Percentiles rank a stretch among this genome's conserved stretches.
Conservation (phyloP, 2,329 filamentous ascomycete species). For the Macroventuria anomochaeta region DNA sequence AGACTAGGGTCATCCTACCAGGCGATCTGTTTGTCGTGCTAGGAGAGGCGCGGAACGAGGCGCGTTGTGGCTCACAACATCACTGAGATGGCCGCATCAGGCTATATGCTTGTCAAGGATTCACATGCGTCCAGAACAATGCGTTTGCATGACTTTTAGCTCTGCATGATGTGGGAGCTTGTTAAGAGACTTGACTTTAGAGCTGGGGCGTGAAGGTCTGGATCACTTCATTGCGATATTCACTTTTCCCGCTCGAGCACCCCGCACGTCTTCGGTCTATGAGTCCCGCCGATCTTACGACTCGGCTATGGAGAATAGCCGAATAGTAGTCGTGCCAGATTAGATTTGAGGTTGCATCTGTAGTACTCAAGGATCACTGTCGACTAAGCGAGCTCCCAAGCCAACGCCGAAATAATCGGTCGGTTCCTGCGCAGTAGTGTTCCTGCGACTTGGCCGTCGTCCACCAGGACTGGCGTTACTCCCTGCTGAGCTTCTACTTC, state of each 20-base stretch:
- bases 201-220: neutral
- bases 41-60: neutral
- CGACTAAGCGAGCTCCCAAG: slow-evolving; percentile 11
- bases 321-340: neutral
- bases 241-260: neutral
- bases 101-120: neutral
- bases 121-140: neutral
- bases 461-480: slow-evolving; percentile 27
- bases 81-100: neutral
- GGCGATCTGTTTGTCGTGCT: neutral
- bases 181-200: neutral
- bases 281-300: neutral
- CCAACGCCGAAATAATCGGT: slow-evolving; percentile 35
- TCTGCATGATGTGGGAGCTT: neutral
- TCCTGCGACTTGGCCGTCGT: slow-evolving; percentile 22
- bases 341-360: neutral
- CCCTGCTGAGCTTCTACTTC: slow-evolving; percentile 21
- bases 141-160: neutral
- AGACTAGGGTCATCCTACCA: neutral
- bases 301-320: neutral
- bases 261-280: neutral
- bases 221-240: neutral
- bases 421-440: slow-evolving; percentile 15
- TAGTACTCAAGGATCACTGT: neutral
- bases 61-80: slow-evolving; percentile 1